Base-by-base conservation (phyloP, 352 stramenopile species). In the Pythium utonaiense region DNA sequence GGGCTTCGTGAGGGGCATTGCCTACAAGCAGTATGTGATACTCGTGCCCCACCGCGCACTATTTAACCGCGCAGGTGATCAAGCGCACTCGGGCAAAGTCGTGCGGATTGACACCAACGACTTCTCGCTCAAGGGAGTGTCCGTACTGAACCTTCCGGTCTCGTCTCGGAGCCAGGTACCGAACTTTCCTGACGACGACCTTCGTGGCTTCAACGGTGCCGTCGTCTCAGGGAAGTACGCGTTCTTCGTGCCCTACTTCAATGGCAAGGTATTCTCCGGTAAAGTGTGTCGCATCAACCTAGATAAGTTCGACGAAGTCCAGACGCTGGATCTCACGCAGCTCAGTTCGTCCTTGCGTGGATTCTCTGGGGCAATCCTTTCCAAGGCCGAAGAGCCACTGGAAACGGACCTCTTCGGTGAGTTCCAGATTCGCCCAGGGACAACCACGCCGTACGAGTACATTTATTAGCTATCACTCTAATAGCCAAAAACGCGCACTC, bases 221-320 rank as follows among this genome's bases (percentile, higher is more conserved):
- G 65, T 88, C 9, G 82, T 81, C 0, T 91, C 83, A 2, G 83
- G 83, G 22, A 88, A 91, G 58, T 93, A 91, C 55, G 83, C 78
- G 8, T 90, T 89, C 61, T 89, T 93, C 53, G 70, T 89, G 24
- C 83, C 83, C 6, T 90, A 78, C 59, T 93, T 90, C 41, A 83
- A 90, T 28, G 83, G 83, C 21, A 66, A 58, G 3, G 64, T 59
- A 0, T 88, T 88, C 62, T 89, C 81, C 1, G 83, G 83, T 7
- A 91, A 87, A 42, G 66, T 93, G 13, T 91, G 83, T 24, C 74
- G 83, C 53, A 83, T 91, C 62, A 93, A 91, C 40, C 64, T 93
- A 1, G 76, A 89, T 24, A 91, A 75, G 31, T 93, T 91, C 28
- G 63, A 89, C 41, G 81, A 91, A 66, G 83, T 93, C 9, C 81